These are phyloP conservation scores for Conticribra weissflogii DNA, from an alignment of 108 stramenopile species.

Conservation along the genomic window DNA sequence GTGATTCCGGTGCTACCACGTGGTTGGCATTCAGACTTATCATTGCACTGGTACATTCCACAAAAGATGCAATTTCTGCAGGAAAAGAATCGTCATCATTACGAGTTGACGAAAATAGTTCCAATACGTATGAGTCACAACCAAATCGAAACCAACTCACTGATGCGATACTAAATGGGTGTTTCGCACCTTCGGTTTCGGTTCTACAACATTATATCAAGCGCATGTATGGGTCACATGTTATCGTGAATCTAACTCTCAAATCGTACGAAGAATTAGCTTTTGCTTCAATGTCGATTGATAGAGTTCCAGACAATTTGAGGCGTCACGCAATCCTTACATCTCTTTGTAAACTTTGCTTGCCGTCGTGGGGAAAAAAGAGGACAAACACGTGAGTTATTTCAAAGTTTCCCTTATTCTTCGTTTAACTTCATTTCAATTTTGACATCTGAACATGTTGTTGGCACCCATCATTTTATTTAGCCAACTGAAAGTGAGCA, in stretches of 20 bases:
- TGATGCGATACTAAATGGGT: constrained; percentile 42
- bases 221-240: constrained; percentile 74
- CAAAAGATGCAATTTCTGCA: constrained; percentile 12
- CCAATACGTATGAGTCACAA: constrained; percentile 1
- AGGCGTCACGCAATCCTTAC: constrained; percentile 72
- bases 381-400: constrained; percentile 46
- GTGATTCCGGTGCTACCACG: constrained; percentile 44
- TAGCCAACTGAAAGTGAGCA: constrained; percentile 65
- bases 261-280: constrained; percentile 64
- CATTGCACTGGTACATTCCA: constrained; percentile 30
- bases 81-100: no score
- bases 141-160: constrained; percentile 3
- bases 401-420: not conserved
- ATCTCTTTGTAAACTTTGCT: constrained; percentile 83
- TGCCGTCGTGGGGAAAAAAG: constrained; percentile 86
- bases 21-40: constrained; percentile 55
- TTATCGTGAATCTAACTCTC: constrained; percentile 60
- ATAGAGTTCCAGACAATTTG: constrained; percentile 38
- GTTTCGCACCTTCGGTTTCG: constrained; percentile 76
- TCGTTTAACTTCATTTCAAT: constrained; percentile 2
- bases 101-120: no score
- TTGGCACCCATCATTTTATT: not conserved
- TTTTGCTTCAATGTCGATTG: constrained; percentile 43
- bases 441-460: constrained; percentile 7
- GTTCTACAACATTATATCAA: constrained; percentile 83